These are phyloP conservation scores for Globisporangium orthogonon DNA, from an alignment of 352 stramenopile species.

Conservation along the genomic window DNA sequence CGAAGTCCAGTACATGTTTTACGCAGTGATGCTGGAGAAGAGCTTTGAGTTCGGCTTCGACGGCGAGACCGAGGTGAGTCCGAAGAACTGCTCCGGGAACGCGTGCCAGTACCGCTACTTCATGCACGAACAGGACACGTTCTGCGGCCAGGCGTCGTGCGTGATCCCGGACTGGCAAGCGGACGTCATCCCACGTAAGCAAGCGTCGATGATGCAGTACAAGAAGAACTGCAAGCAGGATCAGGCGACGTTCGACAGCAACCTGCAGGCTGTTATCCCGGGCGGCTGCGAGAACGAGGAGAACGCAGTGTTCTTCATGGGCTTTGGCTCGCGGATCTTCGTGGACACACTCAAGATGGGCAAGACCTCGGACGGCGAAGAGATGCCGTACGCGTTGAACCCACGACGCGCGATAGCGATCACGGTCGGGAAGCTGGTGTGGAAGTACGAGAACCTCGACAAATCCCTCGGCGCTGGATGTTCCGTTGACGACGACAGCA, in stretches of 20 bases:
- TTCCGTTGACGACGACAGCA: neutral
- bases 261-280: constrained; percentile 9
- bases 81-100: constrained; percentile 3
- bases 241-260: neutral
- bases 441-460: constrained; percentile 22
- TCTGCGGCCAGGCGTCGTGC: constrained; percentile 10
- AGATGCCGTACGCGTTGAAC: constrained; percentile 9
- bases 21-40: constrained; percentile 7
- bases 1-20: constrained; percentile 10
- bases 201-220: constrained; percentile 17
- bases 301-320: constrained; percentile 14
- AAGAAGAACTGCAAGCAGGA: constrained; percentile 10
- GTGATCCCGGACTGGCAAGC: constrained; percentile 16
- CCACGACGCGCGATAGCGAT: constrained; percentile 18
- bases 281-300: constrained; percentile 10
- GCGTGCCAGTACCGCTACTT: constrained; percentile 13
- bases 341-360: constrained; percentile 5
- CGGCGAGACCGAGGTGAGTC: constrained; percentile 2
- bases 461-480: constrained; percentile 17
- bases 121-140: constrained; percentile 7
- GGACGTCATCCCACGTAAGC: constrained; percentile 11
- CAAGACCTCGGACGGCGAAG: neutral
- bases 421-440: constrained; percentile 33
- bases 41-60: constrained; percentile 11
- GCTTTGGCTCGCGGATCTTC: constrained; percentile 12